Evolutionary conservation across 257 asterid species (phyloP).

Genomic region (Jacaranda copaia): DNA sequence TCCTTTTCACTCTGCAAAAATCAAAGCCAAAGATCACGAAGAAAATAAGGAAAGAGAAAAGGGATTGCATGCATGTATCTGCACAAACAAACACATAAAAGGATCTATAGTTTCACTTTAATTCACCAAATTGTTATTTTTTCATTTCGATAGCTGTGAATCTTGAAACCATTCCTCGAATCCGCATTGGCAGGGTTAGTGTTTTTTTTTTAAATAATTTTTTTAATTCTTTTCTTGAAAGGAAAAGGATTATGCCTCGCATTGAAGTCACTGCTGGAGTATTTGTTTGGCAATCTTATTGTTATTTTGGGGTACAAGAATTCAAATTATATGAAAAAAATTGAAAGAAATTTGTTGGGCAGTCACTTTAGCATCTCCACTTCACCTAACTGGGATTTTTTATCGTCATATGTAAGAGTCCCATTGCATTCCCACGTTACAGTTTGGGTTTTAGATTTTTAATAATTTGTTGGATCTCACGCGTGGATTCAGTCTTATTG

Average conservation of each 20-base stretch:
- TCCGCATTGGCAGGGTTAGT: constrained; percentile 48
- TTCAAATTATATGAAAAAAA: constrained; percentile 33
- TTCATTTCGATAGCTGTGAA: constrained; percentile 37
- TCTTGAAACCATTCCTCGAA: constrained; percentile 35
- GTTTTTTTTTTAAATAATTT: not conserved
- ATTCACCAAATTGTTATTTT: constrained; percentile 29
- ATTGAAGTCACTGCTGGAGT: constrained; percentile 54
- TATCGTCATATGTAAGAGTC: constrained; percentile 35
- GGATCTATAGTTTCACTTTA: constrained; percentile 50
- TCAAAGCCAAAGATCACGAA: constrained; percentile 36
- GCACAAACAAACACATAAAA: constrained; percentile 13
- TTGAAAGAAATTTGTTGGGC: constrained; percentile 58
- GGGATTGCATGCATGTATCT: constrained; percentile 36
- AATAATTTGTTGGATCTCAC: constrained; percentile 40
- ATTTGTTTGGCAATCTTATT: constrained; percentile 54
- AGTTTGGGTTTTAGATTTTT: constrained; percentile 28
- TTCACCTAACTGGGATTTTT: constrained; percentile 61
- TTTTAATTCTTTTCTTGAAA: not conserved
- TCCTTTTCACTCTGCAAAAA: constrained; percentile 49
- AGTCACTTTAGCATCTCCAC: constrained; percentile 67
- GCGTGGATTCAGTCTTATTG: constrained; percentile 24
- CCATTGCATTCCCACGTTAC: constrained; percentile 39
- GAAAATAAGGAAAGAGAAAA: constrained; percentile 26
- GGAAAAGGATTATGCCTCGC: constrained; percentile 35
- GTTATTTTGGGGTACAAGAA: constrained; percentile 36